phyloP scores from a whole-genome alignment of 345 rosid genomes.

The Trapa bicornis region DNA sequence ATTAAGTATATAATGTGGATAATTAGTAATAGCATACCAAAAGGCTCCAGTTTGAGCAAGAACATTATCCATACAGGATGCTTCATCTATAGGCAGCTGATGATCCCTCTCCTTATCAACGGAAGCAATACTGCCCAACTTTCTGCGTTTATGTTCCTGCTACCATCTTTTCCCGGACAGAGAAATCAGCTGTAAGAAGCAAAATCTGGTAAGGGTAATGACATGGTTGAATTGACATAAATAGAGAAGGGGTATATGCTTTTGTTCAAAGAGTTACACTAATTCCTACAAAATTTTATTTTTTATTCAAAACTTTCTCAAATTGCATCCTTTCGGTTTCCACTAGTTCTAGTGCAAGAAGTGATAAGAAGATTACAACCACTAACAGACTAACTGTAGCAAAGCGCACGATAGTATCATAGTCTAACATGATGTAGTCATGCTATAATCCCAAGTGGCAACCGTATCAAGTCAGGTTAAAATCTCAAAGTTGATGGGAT shows the following conservation, averaged over 20 bases:
- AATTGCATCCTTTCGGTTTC: neutral
- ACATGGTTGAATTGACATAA: neutral
- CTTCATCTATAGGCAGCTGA: neutral
- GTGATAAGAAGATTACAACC: too few species aligned
- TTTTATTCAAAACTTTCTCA: too few species aligned
- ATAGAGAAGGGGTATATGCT: neutral
- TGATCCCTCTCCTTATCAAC: neutral
- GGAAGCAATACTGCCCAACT: neutral
- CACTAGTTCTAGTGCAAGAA: neutral
- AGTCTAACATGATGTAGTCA: neutral
- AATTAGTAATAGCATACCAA: too few species aligned
- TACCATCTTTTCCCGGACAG: slow-evolving; percentile 36
- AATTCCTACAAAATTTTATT: too few species aligned
- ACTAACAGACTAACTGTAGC: too few species aligned
- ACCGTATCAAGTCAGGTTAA: neutral
- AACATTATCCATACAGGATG: neutral
- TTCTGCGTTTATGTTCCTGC: neutral
- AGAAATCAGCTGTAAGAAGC: slow-evolving; percentile 30
- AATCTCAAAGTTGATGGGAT: neutral
- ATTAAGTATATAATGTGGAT: neutral
- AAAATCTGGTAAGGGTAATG: neutral
- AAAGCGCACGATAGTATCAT: too few species aligned
- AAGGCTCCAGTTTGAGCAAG: neutral
- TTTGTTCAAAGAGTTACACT: too few species aligned
- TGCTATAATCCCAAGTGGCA: neutral